Base-by-base conservation (phyloP, 495 filamentous ascomycete species). In the Copromyces sp. region DNA sequence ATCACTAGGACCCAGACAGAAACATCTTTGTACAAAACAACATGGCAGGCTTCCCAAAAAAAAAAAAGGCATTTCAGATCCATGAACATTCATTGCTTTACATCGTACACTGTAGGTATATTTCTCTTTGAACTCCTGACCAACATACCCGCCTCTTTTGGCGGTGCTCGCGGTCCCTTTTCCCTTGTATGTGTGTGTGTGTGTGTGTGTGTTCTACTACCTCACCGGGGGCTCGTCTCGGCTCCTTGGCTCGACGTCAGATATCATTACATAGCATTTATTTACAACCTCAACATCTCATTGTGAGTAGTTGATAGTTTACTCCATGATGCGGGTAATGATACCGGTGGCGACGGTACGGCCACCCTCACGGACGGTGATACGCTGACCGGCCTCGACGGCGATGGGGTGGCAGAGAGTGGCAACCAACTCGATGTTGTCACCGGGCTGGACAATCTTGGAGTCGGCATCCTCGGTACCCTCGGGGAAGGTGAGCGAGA, bases 371-470 rank as follows among this genome's bases (percentile, higher is more conserved):
- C 95, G 92, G 80, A 99, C 88, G 87, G 97, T 99, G 86, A 98
- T 93, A 70, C 95, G 91, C 87, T 95, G 92, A 75, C 95, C 94
- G 69, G 87, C 82, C 84, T 98, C 96, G 70, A 97, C 79, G 71
- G 94, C 95, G 75, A 96, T 83, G 68, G 96, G 93, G 78, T 89
- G 83, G 84, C 91, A 86, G 74, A 96, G 90, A 74, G 88, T 85
- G 83, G 92, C 91, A 73, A 92, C 82, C 93, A 99, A 95, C 89
- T 98, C 96, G 75, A 95, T 90, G 85, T 99, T 99, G 88, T 99
- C 95, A 80, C 95, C 95, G 70, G 95, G 95, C 93, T 95, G 94
- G 80, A 97, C 91, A 84, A 94, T 90, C 83, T 89, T 92, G 78
- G 82, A 83, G 72, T 77, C 75, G 71, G 87, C 82, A 77, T 93